Conservation (phyloP, 371 early-diverging fungal species). For the Syncephalis fuscata region DNA sequence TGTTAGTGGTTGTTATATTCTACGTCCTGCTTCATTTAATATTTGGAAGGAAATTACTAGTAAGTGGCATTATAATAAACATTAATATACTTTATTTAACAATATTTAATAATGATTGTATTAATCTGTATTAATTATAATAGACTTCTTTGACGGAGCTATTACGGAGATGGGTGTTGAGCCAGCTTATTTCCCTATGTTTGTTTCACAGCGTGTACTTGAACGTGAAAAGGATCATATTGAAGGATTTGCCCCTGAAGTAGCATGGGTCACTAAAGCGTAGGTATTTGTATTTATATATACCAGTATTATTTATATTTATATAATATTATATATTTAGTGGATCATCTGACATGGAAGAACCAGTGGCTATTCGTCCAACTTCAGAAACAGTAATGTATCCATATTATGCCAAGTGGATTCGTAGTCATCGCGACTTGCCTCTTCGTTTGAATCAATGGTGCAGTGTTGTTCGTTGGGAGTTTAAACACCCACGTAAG, state of each 20-base stretch:
- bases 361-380: conserved; percentile 98
- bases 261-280: conserved; percentile 99
- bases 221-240: conserved; percentile 99
- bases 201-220: conserved; percentile 83
- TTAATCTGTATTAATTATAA: too few species aligned
- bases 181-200: conserved; percentile 99
- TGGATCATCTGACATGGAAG: conserved; percentile 85
- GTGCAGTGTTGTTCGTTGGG: conserved; percentile 99
- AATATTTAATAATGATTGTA: too few species aligned
- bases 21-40: conserved; percentile 96
- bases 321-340: conserved; percentile 12
- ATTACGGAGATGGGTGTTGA: conserved; percentile 94
- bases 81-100: too few species aligned
- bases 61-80: conserved; percentile 15
- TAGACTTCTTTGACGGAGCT: conserved; percentile 78
- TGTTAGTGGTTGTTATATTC: conserved; percentile 98
- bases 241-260: conserved; percentile 99
- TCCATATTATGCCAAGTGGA: conserved; percentile 98
- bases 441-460: conserved; percentile 99
- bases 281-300: conserved; percentile 11
- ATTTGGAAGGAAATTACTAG: conserved; percentile 96
- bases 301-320: not conserved
- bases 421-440: conserved; percentile 96
- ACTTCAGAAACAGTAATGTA: conserved; percentile 99
- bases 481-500: conserved; percentile 97